These are phyloP conservation scores for Fusarium vanettenii DNA, from an alignment of 2,329 filamentous ascomycete genomes.

Conservation along the genomic window DNA sequence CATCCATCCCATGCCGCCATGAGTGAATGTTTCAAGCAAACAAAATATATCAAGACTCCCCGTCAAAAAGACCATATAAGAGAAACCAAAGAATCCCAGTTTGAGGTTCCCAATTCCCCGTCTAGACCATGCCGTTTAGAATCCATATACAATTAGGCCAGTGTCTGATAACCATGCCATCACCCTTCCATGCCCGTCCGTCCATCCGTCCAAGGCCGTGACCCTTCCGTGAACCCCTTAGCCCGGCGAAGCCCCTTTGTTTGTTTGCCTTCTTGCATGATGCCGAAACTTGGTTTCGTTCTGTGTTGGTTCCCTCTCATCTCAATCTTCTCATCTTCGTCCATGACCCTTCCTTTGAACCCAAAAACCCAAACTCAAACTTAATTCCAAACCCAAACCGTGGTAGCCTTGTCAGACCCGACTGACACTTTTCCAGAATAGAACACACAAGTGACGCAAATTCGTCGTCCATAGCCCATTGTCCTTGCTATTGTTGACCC, in stretches of 20 bases:
- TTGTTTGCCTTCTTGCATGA: constrained; percentile 2
- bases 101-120: constrained; percentile 3
- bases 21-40: background rate
- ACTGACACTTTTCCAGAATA: constrained; percentile 8
- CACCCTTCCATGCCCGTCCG: background rate
- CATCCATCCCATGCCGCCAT: background rate
- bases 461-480: background rate
- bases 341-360: constrained; percentile 14
- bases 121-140: constrained; percentile 24
- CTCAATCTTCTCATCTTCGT: constrained; percentile 1
- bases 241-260: background rate
- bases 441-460: constrained; percentile 13
- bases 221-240: constrained; percentile 11
- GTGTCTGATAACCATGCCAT: background rate
- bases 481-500: background rate
- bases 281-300: constrained; percentile 28
- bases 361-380: constrained; percentile 1
- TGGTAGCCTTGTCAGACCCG: background rate
- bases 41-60: background rate
- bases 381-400: background rate
- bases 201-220: background rate
- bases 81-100: background rate
- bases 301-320: constrained; percentile 29
- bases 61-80: background rate
- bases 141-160: constrained; percentile 25